Evolutionary conservation across 148 eudicot genomes (phyloP), one percentile per base, ranked within the genome.

Genomic region (Heliosperma pusillum): DNA sequence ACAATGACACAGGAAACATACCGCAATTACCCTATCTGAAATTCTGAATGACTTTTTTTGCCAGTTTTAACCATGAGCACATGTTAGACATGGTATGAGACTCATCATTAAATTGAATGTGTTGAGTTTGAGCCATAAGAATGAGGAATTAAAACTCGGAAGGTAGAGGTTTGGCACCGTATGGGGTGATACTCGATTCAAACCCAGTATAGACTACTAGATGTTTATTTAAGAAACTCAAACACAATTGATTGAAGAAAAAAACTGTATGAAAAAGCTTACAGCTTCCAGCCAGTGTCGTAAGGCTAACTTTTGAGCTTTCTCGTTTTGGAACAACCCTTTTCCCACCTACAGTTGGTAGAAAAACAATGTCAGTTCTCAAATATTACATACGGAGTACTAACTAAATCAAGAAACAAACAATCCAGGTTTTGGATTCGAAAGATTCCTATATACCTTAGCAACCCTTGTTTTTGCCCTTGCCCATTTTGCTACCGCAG

Each of bases 241-340:
- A 5, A 66, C 69, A 36, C 47, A 66, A 33, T 36, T 33, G 12
- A 33, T 66, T 33, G 42, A 50, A n/a, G 42, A 15, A 52, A 33
- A 56, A 70, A 55, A 3, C 3, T 63, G 57, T 50, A n/a, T 20
- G 71, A n/a, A 47, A 16, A 79, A 44, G 30, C 97, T 87, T 85
- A 93, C 97, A 45, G 97, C 97, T 89, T 93, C 98, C 62, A 91
- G 97, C 97, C 87, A 85, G 63, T 85, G 87, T 29, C 77, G 83
- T 2, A 85, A 72, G 61, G 87, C 87, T 50, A 85, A 80, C 69
- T 85, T 82, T 26, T 82, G 83, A 57, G 87, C 87, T 59, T 85
- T 85, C 25, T 85, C 87, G 45, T 85, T 77, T 67, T 85, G 76
- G 4, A 79, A 85, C 70, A 85, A 71, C 29, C 87, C 87, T 75